phyloP scores from a whole-genome alignment of 305 asterid genomes.

The Fraxinus latifolia region DNA sequence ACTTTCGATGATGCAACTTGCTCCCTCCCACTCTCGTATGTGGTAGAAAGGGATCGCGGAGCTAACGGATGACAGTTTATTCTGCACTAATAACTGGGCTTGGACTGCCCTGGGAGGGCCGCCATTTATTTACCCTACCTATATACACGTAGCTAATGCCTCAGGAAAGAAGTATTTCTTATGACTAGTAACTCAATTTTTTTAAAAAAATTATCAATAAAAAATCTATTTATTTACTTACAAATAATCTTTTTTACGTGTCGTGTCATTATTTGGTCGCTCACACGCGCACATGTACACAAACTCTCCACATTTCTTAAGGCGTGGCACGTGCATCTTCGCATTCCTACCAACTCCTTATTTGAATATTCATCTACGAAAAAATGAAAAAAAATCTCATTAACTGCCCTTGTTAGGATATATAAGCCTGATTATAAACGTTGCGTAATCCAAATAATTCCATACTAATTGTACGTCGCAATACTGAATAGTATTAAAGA shows the following conservation, averaged over 20 bases:
- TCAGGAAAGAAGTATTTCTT: neutral
- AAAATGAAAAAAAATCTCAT: neutral
- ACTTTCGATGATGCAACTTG: neutral
- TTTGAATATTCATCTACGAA: neutral
- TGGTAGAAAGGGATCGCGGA: neutral
- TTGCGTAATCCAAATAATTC: neutral
- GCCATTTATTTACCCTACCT: neutral
- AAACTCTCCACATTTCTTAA: neutral
- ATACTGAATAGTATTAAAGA: neutral
- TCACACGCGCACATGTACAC: neutral
- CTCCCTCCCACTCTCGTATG: neutral
- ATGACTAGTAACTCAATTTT: neutral
- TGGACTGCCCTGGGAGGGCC: neutral
- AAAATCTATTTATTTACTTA: neutral
- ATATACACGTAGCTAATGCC: neutral
- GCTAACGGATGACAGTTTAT: neutral
- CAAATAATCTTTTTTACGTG: neutral
- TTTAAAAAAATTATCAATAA: neutral
- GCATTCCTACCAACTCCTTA: neutral
- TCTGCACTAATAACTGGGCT: neutral
- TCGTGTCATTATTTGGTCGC: neutral
- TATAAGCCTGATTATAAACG: neutral
- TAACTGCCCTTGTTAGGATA: neutral
- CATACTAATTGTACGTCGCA: neutral
- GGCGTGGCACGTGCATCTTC: neutral